Conservation (phyloP, 2,329 filamentous ascomycete genomes). For the Calonectria hongkongensis region DNA sequence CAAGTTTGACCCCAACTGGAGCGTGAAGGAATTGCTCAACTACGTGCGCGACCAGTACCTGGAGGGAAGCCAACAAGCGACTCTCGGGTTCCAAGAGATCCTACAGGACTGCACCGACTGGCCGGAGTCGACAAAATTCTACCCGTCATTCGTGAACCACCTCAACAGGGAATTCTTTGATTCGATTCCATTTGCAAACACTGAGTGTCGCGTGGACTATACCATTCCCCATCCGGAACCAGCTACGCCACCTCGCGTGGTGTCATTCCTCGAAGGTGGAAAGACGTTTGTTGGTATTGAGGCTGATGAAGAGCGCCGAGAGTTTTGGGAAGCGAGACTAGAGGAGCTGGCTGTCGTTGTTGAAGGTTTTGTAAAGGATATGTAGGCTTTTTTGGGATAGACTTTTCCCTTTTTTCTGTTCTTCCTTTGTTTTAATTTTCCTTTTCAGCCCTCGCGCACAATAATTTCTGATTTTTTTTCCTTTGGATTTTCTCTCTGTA, state of each 20-base stretch:
- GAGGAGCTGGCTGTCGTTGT: conserved; percentile 47
- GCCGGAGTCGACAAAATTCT: conserved; percentile 46
- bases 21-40: conserved; percentile 46
- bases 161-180: conserved; percentile 56
- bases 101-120: conserved; percentile 49
- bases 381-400: conserved; percentile 27
- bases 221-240: conserved; percentile 53
- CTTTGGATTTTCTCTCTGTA: neutral
- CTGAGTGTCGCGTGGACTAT: conserved; percentile 54
- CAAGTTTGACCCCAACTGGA: conserved; percentile 50
- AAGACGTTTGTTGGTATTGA: conserved; percentile 54
- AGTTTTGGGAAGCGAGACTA: conserved; percentile 53
- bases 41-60: conserved; percentile 50
- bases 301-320: conserved; percentile 52
- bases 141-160: conserved; percentile 54
- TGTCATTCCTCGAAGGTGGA: conserved; percentile 52
- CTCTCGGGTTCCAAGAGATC: conserved; percentile 50
- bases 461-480: neutral
- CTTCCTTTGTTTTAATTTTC: neutral
- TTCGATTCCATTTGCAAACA: conserved; percentile 53
- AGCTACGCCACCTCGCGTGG: conserved; percentile 50
- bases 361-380: conserved; percentile 45
- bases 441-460: neutral
- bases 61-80: conserved; percentile 51
- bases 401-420: neutral